Conservation (phyloP, 352 stramenopile genomes). For the Saprolegnia diclina region DNA sequence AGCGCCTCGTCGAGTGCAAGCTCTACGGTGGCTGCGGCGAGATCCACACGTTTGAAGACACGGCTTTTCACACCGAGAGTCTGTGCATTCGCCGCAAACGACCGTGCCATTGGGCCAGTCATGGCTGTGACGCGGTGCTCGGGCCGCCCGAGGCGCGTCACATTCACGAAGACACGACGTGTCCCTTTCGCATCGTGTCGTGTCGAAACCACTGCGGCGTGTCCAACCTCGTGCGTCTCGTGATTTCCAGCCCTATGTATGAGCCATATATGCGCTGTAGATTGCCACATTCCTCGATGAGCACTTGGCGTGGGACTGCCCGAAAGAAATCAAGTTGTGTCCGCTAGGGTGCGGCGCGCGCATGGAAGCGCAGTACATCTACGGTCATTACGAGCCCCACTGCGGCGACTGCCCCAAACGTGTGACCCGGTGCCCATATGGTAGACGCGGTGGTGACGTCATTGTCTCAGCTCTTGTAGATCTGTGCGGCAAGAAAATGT, state of each 20-base stretch:
- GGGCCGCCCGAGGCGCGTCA: constrained; percentile 35
- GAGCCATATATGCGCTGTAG: not conserved
- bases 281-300: constrained; percentile 41
- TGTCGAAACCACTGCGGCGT: constrained; percentile 51
- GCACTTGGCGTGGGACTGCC: constrained; percentile 69
- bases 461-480: not conserved
- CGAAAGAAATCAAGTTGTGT: constrained; percentile 41
- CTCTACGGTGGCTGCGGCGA: constrained; percentile 39
- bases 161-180: constrained; percentile 57
- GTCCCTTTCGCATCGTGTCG: constrained; percentile 40
- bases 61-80: constrained; percentile 49
- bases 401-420: constrained; percentile 43
- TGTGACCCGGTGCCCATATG: constrained; percentile 40
- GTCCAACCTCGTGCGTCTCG: constrained; percentile 27
- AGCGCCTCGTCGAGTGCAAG: constrained; percentile 46
- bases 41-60: constrained; percentile 44
- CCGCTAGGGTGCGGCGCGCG: constrained; percentile 30
- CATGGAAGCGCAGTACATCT: constrained; percentile 32
- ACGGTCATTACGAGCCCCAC: constrained; percentile 42
- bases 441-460: constrained; percentile 23
- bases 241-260: constrained; percentile 30
- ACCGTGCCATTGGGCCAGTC: constrained; percentile 44
- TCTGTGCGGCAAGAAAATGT: constrained; percentile 61
- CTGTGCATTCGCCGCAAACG: constrained; percentile 45
- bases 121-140: constrained; percentile 45